These are phyloP conservation scores for Sphagnum tenellum DNA, from an alignment of 225 moss, liverwort and hornwort species.

Conservation along the genomic window DNA sequence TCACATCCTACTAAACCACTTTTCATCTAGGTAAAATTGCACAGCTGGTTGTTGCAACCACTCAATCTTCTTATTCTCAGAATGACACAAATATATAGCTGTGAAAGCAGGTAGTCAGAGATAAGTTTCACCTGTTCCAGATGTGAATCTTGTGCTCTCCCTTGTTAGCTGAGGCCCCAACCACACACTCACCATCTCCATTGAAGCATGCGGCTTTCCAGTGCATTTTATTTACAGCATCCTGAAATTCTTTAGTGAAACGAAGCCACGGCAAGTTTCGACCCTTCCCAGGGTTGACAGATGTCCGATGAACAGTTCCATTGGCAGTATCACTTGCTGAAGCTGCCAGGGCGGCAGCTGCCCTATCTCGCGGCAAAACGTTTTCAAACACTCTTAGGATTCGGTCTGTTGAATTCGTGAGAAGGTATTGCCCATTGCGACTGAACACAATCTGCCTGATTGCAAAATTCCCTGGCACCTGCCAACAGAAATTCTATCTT, in stretches of 20 bases:
- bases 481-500: neutral
- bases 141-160: slow-evolving; percentile 99
- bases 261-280: slow-evolving; percentile 57
- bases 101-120: no score
- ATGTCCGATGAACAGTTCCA: slow-evolving; percentile 28
- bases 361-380: slow-evolving; percentile 56
- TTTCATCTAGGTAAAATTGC: no score
- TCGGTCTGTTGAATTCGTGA: slow-evolving; percentile 93
- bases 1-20: no score
- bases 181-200: slow-evolving; percentile 93
- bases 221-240: slow-evolving; percentile 95
- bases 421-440: slow-evolving; percentile 83
- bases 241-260: slow-evolving; percentile 87
- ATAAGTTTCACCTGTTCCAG: slow-evolving; percentile 58
- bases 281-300: slow-evolving; percentile 22
- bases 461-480: slow-evolving; percentile 82
- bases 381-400: slow-evolving; percentile 94
- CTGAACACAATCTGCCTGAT: slow-evolving; percentile 95
- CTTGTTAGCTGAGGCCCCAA: slow-evolving; percentile 96
- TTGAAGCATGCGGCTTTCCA: slow-evolving; percentile 98
- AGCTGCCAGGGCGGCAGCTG: slow-evolving; percentile 52
- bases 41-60: no score
- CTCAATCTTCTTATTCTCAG: no score
- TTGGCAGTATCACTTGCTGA: slow-evolving; percentile 11
- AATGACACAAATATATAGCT: no score